A percentile compares a stretch with the other conserved stretches of the same genome.
phyloP scores from a whole-genome alignment of 768 basidiomycete genomes.

The Podaxis sp. region DNA sequence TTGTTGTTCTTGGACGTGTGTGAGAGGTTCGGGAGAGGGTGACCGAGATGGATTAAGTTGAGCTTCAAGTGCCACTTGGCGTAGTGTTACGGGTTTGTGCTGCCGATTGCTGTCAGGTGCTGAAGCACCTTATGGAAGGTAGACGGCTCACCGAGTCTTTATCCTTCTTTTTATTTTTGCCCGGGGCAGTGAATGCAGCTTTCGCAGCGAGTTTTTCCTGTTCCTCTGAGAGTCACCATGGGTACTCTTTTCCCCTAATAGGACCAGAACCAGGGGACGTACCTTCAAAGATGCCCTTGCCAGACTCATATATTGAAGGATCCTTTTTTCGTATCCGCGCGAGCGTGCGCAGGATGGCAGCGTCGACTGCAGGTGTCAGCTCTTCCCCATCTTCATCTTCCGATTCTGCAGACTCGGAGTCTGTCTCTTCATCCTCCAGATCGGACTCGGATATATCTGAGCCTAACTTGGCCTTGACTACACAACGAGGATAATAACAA shows the following conservation, averaged over 20 bases:
- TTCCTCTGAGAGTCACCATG: slow-evolving; percentile 52
- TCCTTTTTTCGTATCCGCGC: slow-evolving; percentile 81
- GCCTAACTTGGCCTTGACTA: slow-evolving; percentile 88
- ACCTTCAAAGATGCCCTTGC: slow-evolving; percentile 80
- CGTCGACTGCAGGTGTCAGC: slow-evolving; percentile 90
- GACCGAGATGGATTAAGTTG: slow-evolving; percentile 57
- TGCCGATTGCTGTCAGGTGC: slow-evolving; percentile 22
- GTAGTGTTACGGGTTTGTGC: slow-evolving; percentile 73
- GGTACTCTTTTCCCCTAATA: background rate
- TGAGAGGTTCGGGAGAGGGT: slow-evolving; percentile 45
- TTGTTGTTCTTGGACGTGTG: slow-evolving; percentile 78
- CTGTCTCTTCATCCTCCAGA: slow-evolving; percentile 47
- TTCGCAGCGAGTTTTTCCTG: slow-evolving; percentile 39
- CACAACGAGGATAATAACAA: slow-evolving; percentile 5
- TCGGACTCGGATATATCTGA: slow-evolving; percentile 60
- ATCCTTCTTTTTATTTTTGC: slow-evolving; percentile 36
- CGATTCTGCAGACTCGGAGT: slow-evolving; percentile 75
- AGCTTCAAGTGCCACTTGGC: slow-evolving; percentile 68
- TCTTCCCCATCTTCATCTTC: slow-evolving; percentile 97
- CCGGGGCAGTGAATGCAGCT: slow-evolving; percentile 20
- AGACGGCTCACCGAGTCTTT: background rate
- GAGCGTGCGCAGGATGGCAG: slow-evolving; percentile 88
- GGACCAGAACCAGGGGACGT: background rate
- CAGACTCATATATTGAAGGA: slow-evolving; percentile 77
- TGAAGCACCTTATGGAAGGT: background rate